Conservation (phyloP, 805 yeast species). For the Schwanniomyces yamadae region DNA sequence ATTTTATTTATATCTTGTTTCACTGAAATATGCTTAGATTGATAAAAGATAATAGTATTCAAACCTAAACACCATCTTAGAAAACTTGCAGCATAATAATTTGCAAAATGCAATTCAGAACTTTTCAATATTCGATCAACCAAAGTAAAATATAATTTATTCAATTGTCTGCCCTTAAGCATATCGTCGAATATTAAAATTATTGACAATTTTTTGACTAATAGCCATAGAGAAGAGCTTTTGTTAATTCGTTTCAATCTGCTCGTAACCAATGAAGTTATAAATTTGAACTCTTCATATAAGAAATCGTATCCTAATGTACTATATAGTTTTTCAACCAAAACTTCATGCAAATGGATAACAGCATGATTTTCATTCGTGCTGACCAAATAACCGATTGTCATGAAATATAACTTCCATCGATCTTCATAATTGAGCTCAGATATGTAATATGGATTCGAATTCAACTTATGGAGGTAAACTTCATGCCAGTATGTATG, state of each 20-base stretch:
- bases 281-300: slow-evolving; percentile 25
- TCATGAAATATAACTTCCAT: slow-evolving; percentile 24
- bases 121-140: slow-evolving; percentile 24
- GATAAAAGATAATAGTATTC: slow-evolving; percentile 3
- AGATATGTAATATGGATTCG: not conserved
- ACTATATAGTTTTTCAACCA: slow-evolving; percentile 12
- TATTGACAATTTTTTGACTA: slow-evolving; percentile 26
- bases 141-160: slow-evolving; percentile 4
- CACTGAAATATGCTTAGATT: not conserved
- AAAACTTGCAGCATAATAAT: slow-evolving; percentile 36
- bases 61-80: slow-evolving; percentile 29
- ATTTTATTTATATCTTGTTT: not conserved
- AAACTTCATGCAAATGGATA: slow-evolving; percentile 26
- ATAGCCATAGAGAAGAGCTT: slow-evolving; percentile 38
- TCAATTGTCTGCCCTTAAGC: not conserved
- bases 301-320: slow-evolving; percentile 10
- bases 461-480: not conserved
- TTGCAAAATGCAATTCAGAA: slow-evolving; percentile 35
- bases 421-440: slow-evolving; percentile 5
- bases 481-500: slow-evolving; percentile 27
- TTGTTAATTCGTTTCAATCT: slow-evolving; percentile 35
- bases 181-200: slow-evolving; percentile 10
- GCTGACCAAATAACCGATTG: slow-evolving; percentile 34
- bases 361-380: slow-evolving; percentile 40
- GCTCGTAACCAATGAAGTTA: slow-evolving; percentile 31